These are phyloP conservation scores for Ganoderma boninense DNA, from an alignment of 1,284 basidiomycete species.

Conservation along the genomic window DNA sequence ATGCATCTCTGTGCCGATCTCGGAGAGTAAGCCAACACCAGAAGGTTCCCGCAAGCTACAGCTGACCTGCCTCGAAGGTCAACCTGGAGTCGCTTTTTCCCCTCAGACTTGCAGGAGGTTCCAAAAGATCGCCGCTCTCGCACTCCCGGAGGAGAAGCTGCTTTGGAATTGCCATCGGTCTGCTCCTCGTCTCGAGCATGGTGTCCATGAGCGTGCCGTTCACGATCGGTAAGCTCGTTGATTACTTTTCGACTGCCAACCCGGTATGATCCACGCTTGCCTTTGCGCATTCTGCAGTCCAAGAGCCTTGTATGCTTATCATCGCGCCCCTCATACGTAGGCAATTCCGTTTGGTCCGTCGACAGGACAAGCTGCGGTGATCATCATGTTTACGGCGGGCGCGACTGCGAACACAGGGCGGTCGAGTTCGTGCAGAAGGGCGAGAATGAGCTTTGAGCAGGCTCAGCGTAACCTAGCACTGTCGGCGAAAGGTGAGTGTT, in stretches of 20 bases:
- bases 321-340: conserved; percentile 45
- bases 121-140: conserved; percentile 78
- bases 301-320: not conserved
- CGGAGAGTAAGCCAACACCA: conserved; percentile 6
- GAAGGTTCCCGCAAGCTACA: conserved; percentile 34
- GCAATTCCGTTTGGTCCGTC: conserved; percentile 82
- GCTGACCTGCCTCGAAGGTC: conserved; percentile 36
- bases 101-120: conserved; percentile 51
- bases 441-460: conserved; percentile 95
- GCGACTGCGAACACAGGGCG: conserved; percentile 87
- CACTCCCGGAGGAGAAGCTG: conserved; percentile 80
- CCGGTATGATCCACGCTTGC: conserved; percentile 58
- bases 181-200: conserved; percentile 72
- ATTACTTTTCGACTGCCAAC: conserved; percentile 82
- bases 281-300: conserved; percentile 18
- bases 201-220: conserved; percentile 94
- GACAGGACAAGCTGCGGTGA: conserved; percentile 81
- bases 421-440: conserved; percentile 93
- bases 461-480: conserved; percentile 91
- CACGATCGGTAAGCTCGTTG: conserved; percentile 91
- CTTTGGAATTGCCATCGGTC: conserved; percentile 78
- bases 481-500: conserved; percentile 87
- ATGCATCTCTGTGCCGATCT: not conserved
- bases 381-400: conserved; percentile 88
- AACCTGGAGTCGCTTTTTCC: conserved; percentile 49